Base-by-base conservation (phyloP, 495 filamentous ascomycete species). In the Xylaria grammica region DNA sequence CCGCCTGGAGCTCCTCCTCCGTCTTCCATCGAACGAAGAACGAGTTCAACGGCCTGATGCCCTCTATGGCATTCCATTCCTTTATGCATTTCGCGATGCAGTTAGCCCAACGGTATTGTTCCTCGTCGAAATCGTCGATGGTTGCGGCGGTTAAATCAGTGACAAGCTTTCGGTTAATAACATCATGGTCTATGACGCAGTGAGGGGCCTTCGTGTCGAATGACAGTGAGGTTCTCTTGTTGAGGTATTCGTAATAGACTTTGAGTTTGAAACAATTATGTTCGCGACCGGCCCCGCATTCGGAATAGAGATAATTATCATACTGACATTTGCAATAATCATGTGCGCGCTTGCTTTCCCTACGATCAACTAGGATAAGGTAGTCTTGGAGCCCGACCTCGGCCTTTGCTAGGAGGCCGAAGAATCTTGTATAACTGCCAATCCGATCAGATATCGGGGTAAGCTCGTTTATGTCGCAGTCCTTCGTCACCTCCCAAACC, bases 1-100 rank as follows among this genome's bases (percentile, higher is more conserved):
- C 54, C 38, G 27, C 38, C 8, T 22, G 4, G 9, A 20, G n/a
- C 38, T 58, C 36, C 38, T 58, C 24, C 7, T 30, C 38, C 5
- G 54, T 58, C n/a, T 58, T 58, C 54, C 54, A 58, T 30, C 54
- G 40, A 45, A 58, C 54, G 19, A 30, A 58, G 54, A 19, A 58
- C n/a, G 54, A 36, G 15, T n/a, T 45, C 15, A 42, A 19, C 5
- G 38, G 54, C 17, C 11, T 19, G 10, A 58, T 9, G 9, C 7
- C 24, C 26, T n/a, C 15, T 6, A 44, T 11, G 19, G 20, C 29
- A 58, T 44, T 9, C 36, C 22, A 58, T 30, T 13, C 9, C 40
- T 11, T 9, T 5, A 45, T 19, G 17, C 15, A 58, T 6, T 13
- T 0, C n/a, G 44, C 54, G 32, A 58, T 4, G 11, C 2, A 2